Conservation (phyloP, 306 rosid genomes). For the Argentina anserina region DNA sequence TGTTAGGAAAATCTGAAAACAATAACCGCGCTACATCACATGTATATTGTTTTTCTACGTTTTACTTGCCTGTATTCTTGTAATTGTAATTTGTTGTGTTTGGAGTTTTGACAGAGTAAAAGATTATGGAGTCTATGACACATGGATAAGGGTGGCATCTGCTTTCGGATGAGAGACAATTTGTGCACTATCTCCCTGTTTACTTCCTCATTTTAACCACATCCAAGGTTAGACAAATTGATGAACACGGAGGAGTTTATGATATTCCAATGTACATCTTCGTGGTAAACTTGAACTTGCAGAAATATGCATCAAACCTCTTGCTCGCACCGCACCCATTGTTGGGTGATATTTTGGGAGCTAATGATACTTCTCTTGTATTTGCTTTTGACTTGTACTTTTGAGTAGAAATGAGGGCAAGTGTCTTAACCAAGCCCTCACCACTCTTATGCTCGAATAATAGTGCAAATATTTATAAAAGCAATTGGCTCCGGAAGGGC, state of each 20-base stretch:
- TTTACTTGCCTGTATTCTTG: constrained; percentile 4
- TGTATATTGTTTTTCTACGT: not conserved
- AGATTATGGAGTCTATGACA: constrained; percentile 53
- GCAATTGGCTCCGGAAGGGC: not conserved
- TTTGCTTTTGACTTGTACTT: not conserved
- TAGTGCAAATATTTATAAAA: not conserved
- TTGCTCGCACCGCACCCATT: not conserved
- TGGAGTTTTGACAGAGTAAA: constrained; percentile 54
- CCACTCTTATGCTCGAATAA: not conserved
- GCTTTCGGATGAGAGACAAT: constrained; percentile 28
- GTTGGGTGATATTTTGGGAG: not conserved
- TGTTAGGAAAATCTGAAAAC: not conserved
- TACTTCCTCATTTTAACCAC: not conserved
- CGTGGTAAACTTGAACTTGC: not conserved
- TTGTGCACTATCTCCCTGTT: not conserved
- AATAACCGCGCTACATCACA: not conserved
- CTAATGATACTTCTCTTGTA: not conserved
- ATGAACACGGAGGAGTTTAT: not conserved
- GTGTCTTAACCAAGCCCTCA: not conserved
- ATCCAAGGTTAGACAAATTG: not conserved
- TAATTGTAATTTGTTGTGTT: not conserved
- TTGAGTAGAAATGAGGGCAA: not conserved
- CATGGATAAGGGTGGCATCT: constrained; percentile 54
- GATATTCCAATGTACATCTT: not conserved
- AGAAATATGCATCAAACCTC: not conserved